phyloP scores from a whole-genome alignment of 257 asterid genomes.

The Fraxinus cuspidata region DNA sequence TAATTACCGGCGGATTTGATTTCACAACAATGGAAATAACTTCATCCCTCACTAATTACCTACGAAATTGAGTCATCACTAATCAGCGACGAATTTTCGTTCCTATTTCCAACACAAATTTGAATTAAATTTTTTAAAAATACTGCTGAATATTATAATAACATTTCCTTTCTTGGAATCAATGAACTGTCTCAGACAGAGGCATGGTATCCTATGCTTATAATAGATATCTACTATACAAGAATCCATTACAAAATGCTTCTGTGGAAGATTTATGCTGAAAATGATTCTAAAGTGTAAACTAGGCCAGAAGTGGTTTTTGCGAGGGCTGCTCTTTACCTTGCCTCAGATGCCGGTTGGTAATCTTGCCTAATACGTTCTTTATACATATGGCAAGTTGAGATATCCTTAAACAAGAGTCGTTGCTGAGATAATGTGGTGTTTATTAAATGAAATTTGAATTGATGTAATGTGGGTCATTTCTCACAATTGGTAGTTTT shows the following conservation, averaged over 20 bases:
- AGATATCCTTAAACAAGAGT: background rate
- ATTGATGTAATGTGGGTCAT: background rate
- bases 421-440: background rate
- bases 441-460: background rate
- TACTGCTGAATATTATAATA: too few species aligned
- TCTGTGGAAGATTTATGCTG: slow-evolving; percentile 50
- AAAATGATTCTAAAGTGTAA: slow-evolving; percentile 54
- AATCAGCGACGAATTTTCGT: too few species aligned
- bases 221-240: too few species aligned
- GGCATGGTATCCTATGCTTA: too few species aligned
- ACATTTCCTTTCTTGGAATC: too few species aligned
- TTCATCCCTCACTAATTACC: too few species aligned
- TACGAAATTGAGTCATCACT: too few species aligned
- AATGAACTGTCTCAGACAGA: too few species aligned
- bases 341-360: slow-evolving; percentile 82
- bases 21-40: too few species aligned
- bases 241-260: slow-evolving; percentile 11
- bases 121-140: too few species aligned
- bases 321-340: slow-evolving; percentile 86
- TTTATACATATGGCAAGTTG: background rate
- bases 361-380: slow-evolving; percentile 23
- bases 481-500: background rate
- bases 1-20: too few species aligned
- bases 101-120: too few species aligned
- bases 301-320: slow-evolving; percentile 33